Evolutionary conservation across 768 basidiomycete species (phyloP).

Genomic region (Suillus discolor): DNA sequence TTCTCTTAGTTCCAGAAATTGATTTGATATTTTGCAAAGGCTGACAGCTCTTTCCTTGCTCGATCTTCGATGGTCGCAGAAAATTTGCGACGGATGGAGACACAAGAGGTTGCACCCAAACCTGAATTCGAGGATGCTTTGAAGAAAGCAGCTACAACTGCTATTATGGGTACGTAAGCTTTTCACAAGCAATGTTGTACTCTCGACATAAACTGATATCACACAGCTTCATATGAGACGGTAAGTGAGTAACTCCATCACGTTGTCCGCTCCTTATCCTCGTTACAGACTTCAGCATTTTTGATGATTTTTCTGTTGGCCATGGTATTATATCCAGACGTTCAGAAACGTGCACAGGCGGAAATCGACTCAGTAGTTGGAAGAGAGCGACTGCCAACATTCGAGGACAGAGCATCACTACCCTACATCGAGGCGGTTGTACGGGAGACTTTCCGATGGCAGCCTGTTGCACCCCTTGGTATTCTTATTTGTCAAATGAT

Average conservation of each 20-base stretch:
- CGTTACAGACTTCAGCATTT: conserved; percentile 11
- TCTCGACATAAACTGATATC: neutral
- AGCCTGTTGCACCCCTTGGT: conserved; percentile 19
- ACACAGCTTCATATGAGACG: conserved; percentile 14
- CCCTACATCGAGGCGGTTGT: conserved; percentile 20
- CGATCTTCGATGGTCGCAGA: conserved; percentile 16
- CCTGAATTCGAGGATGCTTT: conserved; percentile 12
- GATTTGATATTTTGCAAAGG: neutral
- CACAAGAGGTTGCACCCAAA: conserved; percentile 10
- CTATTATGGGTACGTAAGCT: conserved; percentile 16
- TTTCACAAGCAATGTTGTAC: neutral
- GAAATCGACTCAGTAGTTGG: conserved; percentile 28
- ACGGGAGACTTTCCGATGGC: conserved; percentile 20
- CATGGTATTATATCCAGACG: conserved; percentile 22
- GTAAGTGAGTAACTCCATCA: neutral
- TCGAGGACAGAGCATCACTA: conserved; percentile 15
- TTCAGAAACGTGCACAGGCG: conserved; percentile 17
- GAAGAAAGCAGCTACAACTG: conserved; percentile 16
- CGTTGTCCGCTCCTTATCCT: neutral
- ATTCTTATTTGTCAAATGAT: neutral
- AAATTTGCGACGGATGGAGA: conserved; percentile 18
- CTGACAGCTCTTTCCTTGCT: neutral
- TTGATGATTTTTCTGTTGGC: conserved; percentile 19
- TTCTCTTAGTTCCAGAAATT: too few relatives aligned
- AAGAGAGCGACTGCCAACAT: conserved; percentile 15